Base-by-base conservation (phyloP, 495 filamentous ascomycete species). In the Aspergillus asperescens region DNA sequence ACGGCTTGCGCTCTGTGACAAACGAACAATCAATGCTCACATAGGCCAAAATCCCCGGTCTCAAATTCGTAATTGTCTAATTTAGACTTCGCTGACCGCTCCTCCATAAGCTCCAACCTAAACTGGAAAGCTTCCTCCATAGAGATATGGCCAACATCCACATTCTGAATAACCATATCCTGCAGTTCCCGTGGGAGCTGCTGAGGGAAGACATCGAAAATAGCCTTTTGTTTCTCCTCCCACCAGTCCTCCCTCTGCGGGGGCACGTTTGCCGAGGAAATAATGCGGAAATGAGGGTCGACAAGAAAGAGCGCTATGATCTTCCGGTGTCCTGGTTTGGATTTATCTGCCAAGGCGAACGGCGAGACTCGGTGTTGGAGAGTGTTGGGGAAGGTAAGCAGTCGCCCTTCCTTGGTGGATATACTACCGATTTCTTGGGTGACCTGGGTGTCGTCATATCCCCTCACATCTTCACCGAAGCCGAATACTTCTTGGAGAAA, bases 281-380 rank as follows among this genome's bases (percentile, higher is more conserved):
- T 66, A 34, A 81, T 67, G 1, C 70, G 69, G 12, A 59, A 43
- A 27, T 67, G 20, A 0, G 80, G 80, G 50, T 81, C 77, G 7
- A 82, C 70, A 6, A 84, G 62, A 55, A 73, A 82, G 13, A 84
- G 50, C 0, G 76, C 76, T 1, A 82, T 59, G 54, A 82, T 73
- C 41, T 76, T 73, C 1, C 74, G 63, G 46, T 81, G 76, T 27
- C 77, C 80, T 0, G 73, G 73, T 54, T 70, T 75, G 4, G 72
- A 72, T 0, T 40, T 42, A 52, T 82, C 78, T 0, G 34, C 58
- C 1, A 84, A 69, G 1, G 32, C 35, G 57, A 82, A 82, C 0
- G 69, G 61, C 5, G 64, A 61, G 0, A 79, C 78, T 5, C 69
- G 69, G 53, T 82, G 79, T 25, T 82, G 80, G n/a, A 73, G 51